Percentiles rank a stretch among this genome's conserved stretches.
Evolutionary conservation across 73 alveolate species (phyloP).

Genomic region (Paraurostyla sp.): DNA sequence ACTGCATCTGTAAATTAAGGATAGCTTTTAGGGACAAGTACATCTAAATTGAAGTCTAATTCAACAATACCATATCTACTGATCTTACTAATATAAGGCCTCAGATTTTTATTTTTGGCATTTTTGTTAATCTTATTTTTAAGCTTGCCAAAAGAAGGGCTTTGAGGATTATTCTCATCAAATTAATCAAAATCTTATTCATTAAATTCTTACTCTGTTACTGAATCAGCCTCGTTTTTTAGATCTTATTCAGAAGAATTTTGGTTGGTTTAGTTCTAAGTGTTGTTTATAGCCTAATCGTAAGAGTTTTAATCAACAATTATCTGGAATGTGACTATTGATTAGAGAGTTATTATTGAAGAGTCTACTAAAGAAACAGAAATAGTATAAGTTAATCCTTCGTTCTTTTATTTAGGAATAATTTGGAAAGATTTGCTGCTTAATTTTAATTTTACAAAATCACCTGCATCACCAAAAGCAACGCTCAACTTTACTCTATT

Average conservation of each 20-base stretch:
- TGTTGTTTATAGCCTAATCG: not conserved
- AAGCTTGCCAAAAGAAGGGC: not conserved
- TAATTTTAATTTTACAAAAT: not conserved
- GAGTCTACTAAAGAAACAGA: not conserved
- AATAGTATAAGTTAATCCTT: not conserved
- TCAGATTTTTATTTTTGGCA: not conserved
- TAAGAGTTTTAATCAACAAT: not conserved
- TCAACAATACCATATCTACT: not conserved
- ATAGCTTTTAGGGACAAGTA: conserved; percentile 2
- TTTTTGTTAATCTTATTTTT: not conserved
- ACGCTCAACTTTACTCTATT: not conserved
- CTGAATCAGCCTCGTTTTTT: too few relatives aligned
- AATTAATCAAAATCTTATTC: not conserved
- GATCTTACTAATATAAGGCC: not conserved
- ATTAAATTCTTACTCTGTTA: not conserved
- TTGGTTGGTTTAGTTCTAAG: too few relatives aligned
- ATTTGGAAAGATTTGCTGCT: not conserved
- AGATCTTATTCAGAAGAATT: too few relatives aligned
- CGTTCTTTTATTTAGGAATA: not conserved
- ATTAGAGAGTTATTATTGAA: not conserved
- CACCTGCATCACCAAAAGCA: not conserved
- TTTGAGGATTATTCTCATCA: not conserved
- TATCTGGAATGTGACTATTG: not conserved
- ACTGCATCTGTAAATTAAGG: not conserved
- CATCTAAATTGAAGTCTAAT: not conserved